Evolutionary conservation across 1,284 basidiomycete species (phyloP).

Genomic region (Tremellales sp.): DNA sequence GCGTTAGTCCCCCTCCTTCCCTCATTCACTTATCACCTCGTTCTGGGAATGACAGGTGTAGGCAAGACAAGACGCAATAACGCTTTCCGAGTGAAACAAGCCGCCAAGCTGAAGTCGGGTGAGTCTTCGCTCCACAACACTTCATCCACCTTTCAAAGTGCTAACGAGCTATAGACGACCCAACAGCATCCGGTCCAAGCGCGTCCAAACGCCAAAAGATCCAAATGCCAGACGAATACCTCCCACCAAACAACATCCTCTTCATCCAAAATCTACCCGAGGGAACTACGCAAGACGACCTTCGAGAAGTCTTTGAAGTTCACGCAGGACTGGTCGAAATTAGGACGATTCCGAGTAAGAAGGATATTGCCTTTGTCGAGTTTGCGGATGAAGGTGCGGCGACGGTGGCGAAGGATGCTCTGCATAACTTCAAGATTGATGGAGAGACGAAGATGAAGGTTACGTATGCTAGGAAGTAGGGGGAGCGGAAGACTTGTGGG

Average conservation of each 20-base stretch:
- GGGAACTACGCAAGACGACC: conserved; percentile 80
- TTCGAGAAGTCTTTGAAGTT: conserved; percentile 83
- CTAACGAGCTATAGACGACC: background rate
- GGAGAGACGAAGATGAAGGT: conserved; percentile 92
- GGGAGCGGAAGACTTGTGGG: background rate
- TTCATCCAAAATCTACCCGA: conserved; percentile 94
- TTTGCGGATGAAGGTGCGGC: conserved; percentile 84
- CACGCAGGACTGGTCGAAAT: conserved; percentile 92
- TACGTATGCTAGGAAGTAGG: conserved; percentile 42
- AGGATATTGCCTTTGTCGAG: conserved; percentile 95
- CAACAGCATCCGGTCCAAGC: background rate
- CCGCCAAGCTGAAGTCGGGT: conserved; percentile 73
- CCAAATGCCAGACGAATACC: conserved; percentile 98
- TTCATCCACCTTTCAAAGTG: background rate
- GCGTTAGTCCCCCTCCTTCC: conserved; percentile 56
- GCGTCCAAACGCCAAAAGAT: conserved; percentile 60
- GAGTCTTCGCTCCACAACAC: conserved; percentile 21
- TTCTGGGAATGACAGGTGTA: conserved; percentile 37
- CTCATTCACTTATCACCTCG: background rate
- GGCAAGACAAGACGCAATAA: conserved; percentile 78
- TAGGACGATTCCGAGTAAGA: conserved; percentile 90
- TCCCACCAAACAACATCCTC: conserved; percentile 97
- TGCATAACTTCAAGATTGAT: conserved; percentile 94
- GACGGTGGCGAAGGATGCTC: conserved; percentile 83
- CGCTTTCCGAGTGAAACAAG: conserved; percentile 76